Percentiles rank a stretch among this genome's conserved stretches.
Evolutionary conservation across 495 filamentous ascomycete species (phyloP).

Genomic region (Daldinia concentrica): DNA sequence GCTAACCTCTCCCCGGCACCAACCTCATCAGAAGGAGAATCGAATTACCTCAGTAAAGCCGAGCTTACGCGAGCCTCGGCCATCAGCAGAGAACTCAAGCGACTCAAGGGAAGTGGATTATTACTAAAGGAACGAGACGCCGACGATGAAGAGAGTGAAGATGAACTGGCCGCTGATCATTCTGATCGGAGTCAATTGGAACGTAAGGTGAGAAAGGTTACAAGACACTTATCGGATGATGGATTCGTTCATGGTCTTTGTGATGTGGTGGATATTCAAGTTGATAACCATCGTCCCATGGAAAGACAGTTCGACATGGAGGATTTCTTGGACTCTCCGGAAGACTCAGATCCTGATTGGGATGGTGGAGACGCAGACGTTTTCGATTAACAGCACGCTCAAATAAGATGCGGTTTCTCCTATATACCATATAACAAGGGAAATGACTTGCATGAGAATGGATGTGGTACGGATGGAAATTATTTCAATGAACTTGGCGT

Average conservation of each 20-base stretch:
- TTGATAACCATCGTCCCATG: constrained; percentile 82
- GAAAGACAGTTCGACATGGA: constrained; percentile 78
- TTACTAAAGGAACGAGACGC: constrained; percentile 36
- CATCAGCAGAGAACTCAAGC: constrained; percentile 33
- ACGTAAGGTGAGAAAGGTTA: constrained; percentile 24
- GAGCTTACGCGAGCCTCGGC: constrained; percentile 24
- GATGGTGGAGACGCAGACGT: constrained; percentile 61
- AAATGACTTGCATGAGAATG: constrained; percentile 3
- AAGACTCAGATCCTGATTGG: constrained; percentile 79
- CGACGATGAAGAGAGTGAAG: constrained; percentile 46
- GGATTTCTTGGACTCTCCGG: constrained; percentile 81
- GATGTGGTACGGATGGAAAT: not conserved
- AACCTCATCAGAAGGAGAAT: constrained; percentile 50
- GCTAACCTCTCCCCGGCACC: constrained; percentile 33
- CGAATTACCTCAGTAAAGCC: constrained; percentile 10
- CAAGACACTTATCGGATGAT: constrained; percentile 12
- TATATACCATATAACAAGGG: not conserved
- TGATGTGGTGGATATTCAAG: constrained; percentile 76
- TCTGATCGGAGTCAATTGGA: constrained; percentile 9
- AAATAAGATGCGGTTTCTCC: not conserved
- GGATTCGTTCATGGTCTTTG: constrained; percentile 77
- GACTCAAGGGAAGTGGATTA: constrained; percentile 25
- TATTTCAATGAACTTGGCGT: constrained; percentile 1
- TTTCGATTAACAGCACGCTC: constrained; percentile 16
- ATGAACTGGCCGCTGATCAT: constrained; percentile 38